Base-by-base conservation (phyloP, 2,329 filamentous ascomycete species). In the Elsinoe batatas region DNA sequence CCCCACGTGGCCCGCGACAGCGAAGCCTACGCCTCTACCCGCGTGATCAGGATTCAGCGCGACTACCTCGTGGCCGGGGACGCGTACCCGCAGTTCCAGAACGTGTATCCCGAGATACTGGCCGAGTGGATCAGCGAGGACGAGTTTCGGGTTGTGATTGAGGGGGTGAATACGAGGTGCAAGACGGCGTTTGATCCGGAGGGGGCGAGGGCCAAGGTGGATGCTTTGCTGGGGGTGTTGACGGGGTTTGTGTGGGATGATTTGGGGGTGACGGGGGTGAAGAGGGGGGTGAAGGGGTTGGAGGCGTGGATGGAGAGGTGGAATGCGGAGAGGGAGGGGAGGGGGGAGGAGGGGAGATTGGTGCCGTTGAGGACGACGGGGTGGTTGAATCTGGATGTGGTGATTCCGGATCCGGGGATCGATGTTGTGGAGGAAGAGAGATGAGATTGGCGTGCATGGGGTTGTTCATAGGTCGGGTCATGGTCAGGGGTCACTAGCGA, bases 191-290 rank as follows among this genome's bases (percentile, higher is more conserved):
- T 95, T 68, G 82, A 86, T 64, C 91, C 93, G 0, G 91, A 84
- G 68, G 82, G 78, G 55, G 72, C 80, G 63, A 78, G 88, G 51
- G 95, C 94, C 62, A 82, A 91, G 64, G 61, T 95, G 0, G 93
- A 98, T 69, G 81, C 82, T 11, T 68, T 88, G 10, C 68, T 97
- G 62, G 90, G 91, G 1, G 75, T 94, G 3, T 71, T 90, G 33
- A 97, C 93, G 0, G 88, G 91, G 18, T 98, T 91, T 88, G 65
- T 97, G 33, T 97, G 90, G 89, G 93, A 98, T 58, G 91, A 97
- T 67, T 64, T 91, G 18, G 90, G 91, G 1, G 72, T 88, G 35
- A 87, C 87, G 3, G 82, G 79, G 7, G 79, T 86, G 58, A 97
- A 97, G 73, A 74, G 76, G 18, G 79, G 84, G 56, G 69, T 95